Conservation (phyloP, 1,284 basidiomycete species). For the Grifola frondosa region DNA sequence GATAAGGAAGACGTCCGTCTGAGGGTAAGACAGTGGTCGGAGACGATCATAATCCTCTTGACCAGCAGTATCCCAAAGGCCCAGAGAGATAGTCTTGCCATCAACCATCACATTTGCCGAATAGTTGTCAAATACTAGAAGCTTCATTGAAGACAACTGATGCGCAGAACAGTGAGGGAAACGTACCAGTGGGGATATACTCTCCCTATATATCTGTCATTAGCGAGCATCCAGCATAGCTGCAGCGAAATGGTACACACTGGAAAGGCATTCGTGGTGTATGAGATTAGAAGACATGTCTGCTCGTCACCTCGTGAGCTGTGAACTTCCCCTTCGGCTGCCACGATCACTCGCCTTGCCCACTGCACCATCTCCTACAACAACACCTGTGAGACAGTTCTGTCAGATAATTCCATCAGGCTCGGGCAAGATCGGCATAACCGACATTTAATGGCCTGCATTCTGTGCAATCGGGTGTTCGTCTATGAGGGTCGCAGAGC, state of each 20-base stretch:
- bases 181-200: conserved; percentile 91
- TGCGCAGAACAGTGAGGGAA: background rate
- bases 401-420: too few relatives aligned
- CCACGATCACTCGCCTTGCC: conserved; percentile 76
- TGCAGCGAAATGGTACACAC: conserved; percentile 51
- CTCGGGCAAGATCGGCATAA: too few relatives aligned
- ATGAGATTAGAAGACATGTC: conserved; percentile 97
- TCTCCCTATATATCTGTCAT: conserved; percentile 65
- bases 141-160: background rate
- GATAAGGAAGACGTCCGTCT: conserved; percentile 99
- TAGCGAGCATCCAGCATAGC: conserved; percentile 19
- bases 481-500: conserved; percentile 21
- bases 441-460: conserved; percentile 45
- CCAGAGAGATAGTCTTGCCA: conserved; percentile 96
- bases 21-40: conserved; percentile 96
- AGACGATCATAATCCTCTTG: conserved; percentile 99
- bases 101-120: conserved; percentile 98
- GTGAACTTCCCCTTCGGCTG: conserved; percentile 4
- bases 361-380: conserved; percentile 99
- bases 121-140: conserved; percentile 90
- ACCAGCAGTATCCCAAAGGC: conserved; percentile 98
- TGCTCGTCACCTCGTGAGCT: conserved; percentile 34
- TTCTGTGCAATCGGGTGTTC: conserved; percentile 29
- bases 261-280: conserved; percentile 94
- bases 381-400: conserved; percentile 69